A percentile compares a stretch with the other conserved stretches of the same genome.
Conservation (phyloP, 352 stramenopile species). For the Phytopythium ostracodes region DNA sequence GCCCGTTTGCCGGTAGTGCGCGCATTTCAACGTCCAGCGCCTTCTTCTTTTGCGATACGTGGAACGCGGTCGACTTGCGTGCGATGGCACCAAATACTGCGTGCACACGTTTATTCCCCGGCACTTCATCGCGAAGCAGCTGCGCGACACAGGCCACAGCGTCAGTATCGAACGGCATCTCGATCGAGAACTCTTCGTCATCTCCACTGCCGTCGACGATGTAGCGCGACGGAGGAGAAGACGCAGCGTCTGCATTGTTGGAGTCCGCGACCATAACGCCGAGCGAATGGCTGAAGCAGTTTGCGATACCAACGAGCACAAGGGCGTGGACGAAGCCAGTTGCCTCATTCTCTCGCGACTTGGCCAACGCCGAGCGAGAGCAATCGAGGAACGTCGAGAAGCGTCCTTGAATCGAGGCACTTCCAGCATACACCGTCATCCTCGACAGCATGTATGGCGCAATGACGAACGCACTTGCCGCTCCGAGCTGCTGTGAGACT, state of each 20-base stretch:
- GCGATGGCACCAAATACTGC: conserved; percentile 30
- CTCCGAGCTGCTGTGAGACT: neutral
- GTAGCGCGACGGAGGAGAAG: neutral
- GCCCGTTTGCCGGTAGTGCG: conserved; percentile 19
- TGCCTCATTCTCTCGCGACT: neutral
- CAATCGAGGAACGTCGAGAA: conserved; percentile 1
- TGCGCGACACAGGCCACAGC: neutral
- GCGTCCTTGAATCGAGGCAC: conserved; percentile 4
- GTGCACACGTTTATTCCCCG: neutral
- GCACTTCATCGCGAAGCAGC: neutral
- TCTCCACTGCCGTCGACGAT: neutral
- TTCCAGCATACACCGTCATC: conserved; percentile 21
- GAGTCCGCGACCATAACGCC: neutral
- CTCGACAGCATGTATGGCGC: conserved; percentile 14
- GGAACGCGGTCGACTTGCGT: conserved; percentile 21
- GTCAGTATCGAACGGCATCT: neutral
- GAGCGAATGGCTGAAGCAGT: neutral
- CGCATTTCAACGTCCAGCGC: conserved; percentile 38
- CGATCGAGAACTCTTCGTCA: neutral
- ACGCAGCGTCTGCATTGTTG: neutral
- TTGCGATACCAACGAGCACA: neutral
- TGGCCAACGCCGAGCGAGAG: neutral
- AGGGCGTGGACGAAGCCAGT: neutral
- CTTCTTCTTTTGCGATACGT: conserved; percentile 47
- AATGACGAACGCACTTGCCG: conserved; percentile 11